phyloP scores from a whole-genome alignment of 306 rosid genomes.

The Cyclanthera cordifolia region DNA sequence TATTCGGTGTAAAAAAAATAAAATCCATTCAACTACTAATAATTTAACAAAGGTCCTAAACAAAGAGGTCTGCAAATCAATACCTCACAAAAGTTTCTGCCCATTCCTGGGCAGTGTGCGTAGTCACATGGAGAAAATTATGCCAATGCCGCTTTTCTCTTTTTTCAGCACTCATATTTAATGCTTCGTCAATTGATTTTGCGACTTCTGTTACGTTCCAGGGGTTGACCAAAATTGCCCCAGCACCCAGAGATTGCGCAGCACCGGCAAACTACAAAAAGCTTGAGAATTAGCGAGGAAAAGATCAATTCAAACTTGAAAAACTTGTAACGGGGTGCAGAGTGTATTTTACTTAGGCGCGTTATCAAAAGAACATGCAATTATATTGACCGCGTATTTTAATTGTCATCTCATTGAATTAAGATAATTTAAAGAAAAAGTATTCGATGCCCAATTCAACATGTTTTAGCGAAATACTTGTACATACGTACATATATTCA shows the following conservation, averaged over 20 bases:
- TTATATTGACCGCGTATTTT: slow-evolving; percentile 1
- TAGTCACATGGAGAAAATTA: slow-evolving; percentile 63
- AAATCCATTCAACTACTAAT: background rate
- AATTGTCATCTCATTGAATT: background rate
- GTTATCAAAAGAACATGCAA: background rate
- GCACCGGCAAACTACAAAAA: slow-evolving; percentile 91
- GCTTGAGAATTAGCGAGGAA: slow-evolving; percentile 12
- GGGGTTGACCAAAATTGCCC: slow-evolving; percentile 87
- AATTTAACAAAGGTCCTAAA: background rate
- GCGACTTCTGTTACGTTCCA: slow-evolving; percentile 94
- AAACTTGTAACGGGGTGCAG: background rate
- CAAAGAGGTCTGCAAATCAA: background rate
- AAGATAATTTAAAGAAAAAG: background rate
- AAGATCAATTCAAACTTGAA: background rate
- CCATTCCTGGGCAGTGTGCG: slow-evolving; percentile 98
- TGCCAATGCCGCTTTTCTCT: slow-evolving; percentile 79
- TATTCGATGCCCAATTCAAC: background rate
- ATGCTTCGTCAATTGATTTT: slow-evolving; percentile 54
- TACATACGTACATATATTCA: background rate
- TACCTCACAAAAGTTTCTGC: slow-evolving; percentile 96
- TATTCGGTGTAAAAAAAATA: background rate
- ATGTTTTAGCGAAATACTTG: background rate
- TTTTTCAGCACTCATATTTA: slow-evolving; percentile 52
- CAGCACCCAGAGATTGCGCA: slow-evolving; percentile 95
- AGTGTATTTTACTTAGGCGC: background rate